A percentile compares a stretch with the other conserved stretches of the same genome.
These are phyloP conservation scores for Chenopodium formosanum DNA, from an alignment of 148 eudicot species.

Conservation along the genomic window DNA sequence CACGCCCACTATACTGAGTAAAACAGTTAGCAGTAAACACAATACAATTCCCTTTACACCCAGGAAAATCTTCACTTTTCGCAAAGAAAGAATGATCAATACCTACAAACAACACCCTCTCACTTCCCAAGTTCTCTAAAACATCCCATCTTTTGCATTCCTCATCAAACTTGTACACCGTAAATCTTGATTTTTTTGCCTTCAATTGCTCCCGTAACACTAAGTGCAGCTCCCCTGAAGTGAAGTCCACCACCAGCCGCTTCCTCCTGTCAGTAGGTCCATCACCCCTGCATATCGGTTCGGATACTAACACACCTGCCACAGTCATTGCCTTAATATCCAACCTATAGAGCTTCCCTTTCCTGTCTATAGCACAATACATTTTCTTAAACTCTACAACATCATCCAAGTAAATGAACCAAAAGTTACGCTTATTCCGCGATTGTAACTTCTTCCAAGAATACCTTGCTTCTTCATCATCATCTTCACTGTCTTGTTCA, in stretches of 20 bases:
- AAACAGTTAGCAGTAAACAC: slow-evolving; percentile 27
- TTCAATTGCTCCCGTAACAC: slow-evolving; percentile 4
- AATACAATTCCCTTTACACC: slow-evolving; percentile 18
- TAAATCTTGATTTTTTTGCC: neutral
- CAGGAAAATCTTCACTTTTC: neutral
- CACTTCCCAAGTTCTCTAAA: neutral
- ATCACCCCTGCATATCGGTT: neutral
- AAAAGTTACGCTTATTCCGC: too few species aligned
- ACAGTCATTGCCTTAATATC: slow-evolving; percentile 8
- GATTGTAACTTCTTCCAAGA: slow-evolving; percentile 1
- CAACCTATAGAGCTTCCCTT: slow-evolving; percentile 6
- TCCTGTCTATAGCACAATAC: slow-evolving; percentile 1
- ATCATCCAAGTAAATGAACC: slow-evolving; percentile 16
- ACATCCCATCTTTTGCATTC: slow-evolving; percentile 11
- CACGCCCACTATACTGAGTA: slow-evolving; percentile 15
- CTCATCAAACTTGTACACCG: slow-evolving; percentile 22
- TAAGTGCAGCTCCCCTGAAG: slow-evolving; percentile 2
- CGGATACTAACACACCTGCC: neutral
- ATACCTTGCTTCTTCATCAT: neutral
- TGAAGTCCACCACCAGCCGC: slow-evolving; percentile 23
- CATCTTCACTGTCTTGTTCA: neutral
- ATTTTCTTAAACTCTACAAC: neutral
- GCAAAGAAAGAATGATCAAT: slow-evolving; percentile 26
- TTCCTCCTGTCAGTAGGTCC: neutral
- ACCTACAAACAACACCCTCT: slow-evolving; percentile 20